Base-by-base conservation (phyloP, 2,329 filamentous ascomycete species). In the Trichoderma cornu-damae region DNA sequence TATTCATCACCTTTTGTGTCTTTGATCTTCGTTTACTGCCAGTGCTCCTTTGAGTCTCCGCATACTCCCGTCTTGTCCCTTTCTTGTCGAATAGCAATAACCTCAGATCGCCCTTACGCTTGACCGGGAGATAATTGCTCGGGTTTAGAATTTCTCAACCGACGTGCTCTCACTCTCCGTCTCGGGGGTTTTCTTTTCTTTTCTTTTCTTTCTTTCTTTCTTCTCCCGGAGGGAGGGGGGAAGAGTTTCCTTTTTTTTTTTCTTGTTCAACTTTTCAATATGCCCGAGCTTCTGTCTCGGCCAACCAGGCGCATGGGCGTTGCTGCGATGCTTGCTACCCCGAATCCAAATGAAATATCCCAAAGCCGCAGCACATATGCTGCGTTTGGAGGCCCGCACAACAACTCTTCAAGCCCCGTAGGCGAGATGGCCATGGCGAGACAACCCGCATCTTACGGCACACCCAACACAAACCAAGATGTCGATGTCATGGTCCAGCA, bases 401-500 rank as follows among this genome's bases (percentile, higher is more conserved):
- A 37, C 3, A 37, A 37, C 3, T 46, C 22, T 18, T 24, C 34
- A 30, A 56, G 51, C 40, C 44, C 53, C 8, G 7, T 50, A 6
- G 35, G 20, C 24, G 48, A 30, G 16, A 24, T 6, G n/a, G 38
- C 9, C 34, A 61, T 63, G 43, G 68, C 72, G 63, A 80, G 79
- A 65, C 73, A 79, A 59, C 70, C 76, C 37, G 73, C 74, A 43
- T 74, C 77, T 50, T 75, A 78, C 65, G 73, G 75, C 61, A 71
- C 73, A 37, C 72, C 72, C 18, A 75, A 78, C 59, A 73, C 73
- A n/a, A 77, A 72, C 60, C 70, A 67, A 64, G 65, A 64, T 53
- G 65, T 67, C 64, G 65, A 64, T 53, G 65, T 67, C 58, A 62
- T 67, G 50, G 68, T 69, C 54, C 66, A 66, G 38, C 62, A 69